Evolutionary conservation across 75 land plant species (phyloP), one percentile per base, ranked within the genome.

Genomic region (Chamaecyparis obtusa): DNA sequence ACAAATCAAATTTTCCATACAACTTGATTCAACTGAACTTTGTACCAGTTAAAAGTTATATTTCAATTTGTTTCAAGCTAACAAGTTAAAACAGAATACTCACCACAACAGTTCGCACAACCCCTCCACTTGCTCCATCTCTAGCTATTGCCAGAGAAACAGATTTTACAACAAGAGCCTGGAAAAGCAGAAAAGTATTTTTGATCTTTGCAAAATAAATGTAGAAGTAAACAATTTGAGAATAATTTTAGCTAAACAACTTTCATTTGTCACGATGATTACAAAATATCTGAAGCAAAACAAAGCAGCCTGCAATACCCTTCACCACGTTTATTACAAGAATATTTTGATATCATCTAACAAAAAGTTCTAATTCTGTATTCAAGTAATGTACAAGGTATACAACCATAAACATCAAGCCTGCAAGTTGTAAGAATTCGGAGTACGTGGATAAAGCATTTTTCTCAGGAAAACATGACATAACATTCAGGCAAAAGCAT

Each of bases 81-180:
- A 36, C 33, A 14, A 11, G 16, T 19, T 60, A 27, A 51, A 49
- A 54, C 64, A 72, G 9, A 35, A 85, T 46, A 87, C 96, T 93
- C 88, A 97, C 99, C 85, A 87, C 94, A 71, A 97, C 99, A 87
- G 99, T 97, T 48, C 99, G 93, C 54, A 97, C 95, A 88, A 96
- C 98, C 72, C 99, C 99, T 69, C 99, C 99, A 89, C 99, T 97
- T 36, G 95, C 99, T 85, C 99, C 97, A 92, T 97, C 99, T 32
- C 99, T 92, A 30, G 99, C 99, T 77, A 97, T 97, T 85, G 99
- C 99, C 88, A 97, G 95, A 57, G 99, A 95, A n/a, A 97, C 96
- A 39, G 98, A 94, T 88, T 97, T 97, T 27, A 96, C 96, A 77
- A 97, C 99, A 67, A 97, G 79, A 87, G 93, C 86, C 99, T 97